Evolutionary conservation across 345 rosid genomes (phyloP), one percentile per base, ranked within the genome.

Genomic region (Isatis tinctoria): DNA sequence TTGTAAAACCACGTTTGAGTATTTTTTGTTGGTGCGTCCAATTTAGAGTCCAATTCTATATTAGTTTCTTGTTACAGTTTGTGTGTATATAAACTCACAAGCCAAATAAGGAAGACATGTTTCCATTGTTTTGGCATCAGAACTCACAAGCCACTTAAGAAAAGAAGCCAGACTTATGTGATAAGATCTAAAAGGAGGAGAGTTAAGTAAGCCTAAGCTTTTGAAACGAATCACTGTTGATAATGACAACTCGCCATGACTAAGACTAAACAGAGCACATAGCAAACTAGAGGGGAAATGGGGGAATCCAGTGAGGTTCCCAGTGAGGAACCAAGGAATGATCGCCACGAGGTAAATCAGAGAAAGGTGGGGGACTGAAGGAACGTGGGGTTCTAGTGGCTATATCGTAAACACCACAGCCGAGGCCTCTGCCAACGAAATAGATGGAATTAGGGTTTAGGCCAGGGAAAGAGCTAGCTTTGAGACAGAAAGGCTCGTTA

Each of bases 301-400:
- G 57, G 27, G 58, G 58, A 52, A 52, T 9, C 58, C 58, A 51
- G 57, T 24, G n/a, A n/a, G n/a, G n/a, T n/a, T n/a, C 16, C 58
- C 58, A 51, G 57, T 24, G 32, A 51, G 57, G 32, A 51, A n/a
- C 16, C 57, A 26, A 48, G 22, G 18, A 20, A 48, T 26, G 6
- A 20, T 48, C 13, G 54, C 54, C 54, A 10, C 12, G 9, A 47
- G 53, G 53, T 47, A 24, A 48, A 17, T 18, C 51, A 18, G 53
- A 17, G 26, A 24, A 8, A 48, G 56, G 56, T 27, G 11, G 20
- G 65, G 65, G 64, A 41, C 9, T 11, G 65, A 69, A 69, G 73
- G 73, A 69, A 57, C 65, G 65, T 57, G 73, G 65, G 47, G 35
- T 69, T 57, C 64, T 69, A 43, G 74, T 60, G 48, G 74, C 67